Percentiles rank a stretch among this genome's conserved stretches.
Conservation (phyloP, 2,329 filamentous ascomycete genomes). For the Polytolypa hystricis region DNA sequence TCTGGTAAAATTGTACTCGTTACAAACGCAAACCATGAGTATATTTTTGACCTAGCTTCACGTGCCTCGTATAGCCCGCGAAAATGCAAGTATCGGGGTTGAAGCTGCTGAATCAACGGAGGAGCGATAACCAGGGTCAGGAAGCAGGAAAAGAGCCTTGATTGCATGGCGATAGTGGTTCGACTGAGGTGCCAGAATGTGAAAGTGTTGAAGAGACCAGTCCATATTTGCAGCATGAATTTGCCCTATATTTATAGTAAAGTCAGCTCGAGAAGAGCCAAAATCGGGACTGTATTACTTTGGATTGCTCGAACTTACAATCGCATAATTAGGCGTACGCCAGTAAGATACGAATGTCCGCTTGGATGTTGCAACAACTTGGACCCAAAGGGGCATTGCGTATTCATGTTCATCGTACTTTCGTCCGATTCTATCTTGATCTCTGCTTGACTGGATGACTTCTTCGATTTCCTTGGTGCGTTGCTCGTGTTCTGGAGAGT, state of each 20-base stretch:
- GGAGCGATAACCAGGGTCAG: conserved; percentile 66
- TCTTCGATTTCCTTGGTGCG: conserved; percentile 42
- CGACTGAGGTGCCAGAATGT: conserved; percentile 55
- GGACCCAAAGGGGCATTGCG: conserved; percentile 47
- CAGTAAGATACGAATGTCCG: conserved; percentile 54
- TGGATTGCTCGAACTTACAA: conserved; percentile 17
- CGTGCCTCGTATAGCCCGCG: conserved; percentile 58
- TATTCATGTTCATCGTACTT: conserved; percentile 48
- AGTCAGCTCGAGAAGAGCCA: neutral
- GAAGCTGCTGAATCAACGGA: conserved; percentile 64
- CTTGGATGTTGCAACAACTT: conserved; percentile 44
- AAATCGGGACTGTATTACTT: neutral
- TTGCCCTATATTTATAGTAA: conserved; percentile 45
- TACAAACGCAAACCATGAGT: conserved; percentile 62
- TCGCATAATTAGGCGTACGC: conserved; percentile 51
- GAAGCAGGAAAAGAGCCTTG: conserved; percentile 63
- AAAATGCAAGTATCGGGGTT: conserved; percentile 58
- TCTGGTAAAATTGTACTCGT: conserved; percentile 57
- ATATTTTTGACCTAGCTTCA: conserved; percentile 69
- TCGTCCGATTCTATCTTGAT: conserved; percentile 26
- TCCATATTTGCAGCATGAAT: conserved; percentile 50
- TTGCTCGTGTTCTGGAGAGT: conserved; percentile 39
- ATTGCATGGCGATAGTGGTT: conserved; percentile 53
- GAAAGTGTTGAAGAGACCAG: conserved; percentile 58
- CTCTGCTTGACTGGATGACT: conserved; percentile 39